Conservation (phyloP, 306 rosid species). For the Trichosanthes cucumerina region DNA sequence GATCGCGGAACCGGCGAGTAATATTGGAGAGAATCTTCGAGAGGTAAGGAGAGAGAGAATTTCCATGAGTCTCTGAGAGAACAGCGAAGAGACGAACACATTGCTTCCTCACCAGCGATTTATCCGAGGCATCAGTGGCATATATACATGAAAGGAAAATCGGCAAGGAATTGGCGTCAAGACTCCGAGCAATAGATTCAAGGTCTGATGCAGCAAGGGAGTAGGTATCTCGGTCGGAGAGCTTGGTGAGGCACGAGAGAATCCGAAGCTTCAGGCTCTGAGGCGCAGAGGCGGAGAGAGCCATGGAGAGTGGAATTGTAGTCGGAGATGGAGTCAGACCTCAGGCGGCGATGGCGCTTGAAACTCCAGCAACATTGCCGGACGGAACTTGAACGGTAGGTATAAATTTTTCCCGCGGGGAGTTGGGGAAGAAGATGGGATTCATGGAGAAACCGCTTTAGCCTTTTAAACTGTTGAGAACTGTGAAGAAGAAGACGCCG, state of each 20-base stretch:
- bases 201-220: constrained; percentile 59
- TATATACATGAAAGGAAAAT: constrained; percentile 70
- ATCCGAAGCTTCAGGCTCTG: constrained; percentile 66
- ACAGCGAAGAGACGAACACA: constrained; percentile 65
- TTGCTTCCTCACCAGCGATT: constrained; percentile 71
- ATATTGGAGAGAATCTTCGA: constrained; percentile 51
- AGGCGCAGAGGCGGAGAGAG: constrained; percentile 29
- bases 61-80: constrained; percentile 60
- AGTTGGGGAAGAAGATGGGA: not conserved
- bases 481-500: not conserved
- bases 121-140: constrained; percentile 75
- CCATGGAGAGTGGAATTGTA: constrained; percentile 24
- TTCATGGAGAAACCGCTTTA: not conserved
- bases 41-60: constrained; percentile 57
- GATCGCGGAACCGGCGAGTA: constrained; percentile 74
- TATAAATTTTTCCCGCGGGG: not conserved
- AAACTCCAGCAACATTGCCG: constrained; percentile 56
- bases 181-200: constrained; percentile 56
- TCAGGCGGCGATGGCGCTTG: constrained; percentile 7
- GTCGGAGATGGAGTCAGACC: not conserved
- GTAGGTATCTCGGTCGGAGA: constrained; percentile 92
- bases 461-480: constrained; percentile 14
- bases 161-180: constrained; percentile 40
- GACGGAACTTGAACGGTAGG: not conserved
- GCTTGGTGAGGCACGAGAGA: constrained; percentile 74